These are phyloP conservation scores for Pseudomonodictys pantanalensis DNA, from an alignment of 495 filamentous ascomycete species.

Conservation along the genomic window DNA sequence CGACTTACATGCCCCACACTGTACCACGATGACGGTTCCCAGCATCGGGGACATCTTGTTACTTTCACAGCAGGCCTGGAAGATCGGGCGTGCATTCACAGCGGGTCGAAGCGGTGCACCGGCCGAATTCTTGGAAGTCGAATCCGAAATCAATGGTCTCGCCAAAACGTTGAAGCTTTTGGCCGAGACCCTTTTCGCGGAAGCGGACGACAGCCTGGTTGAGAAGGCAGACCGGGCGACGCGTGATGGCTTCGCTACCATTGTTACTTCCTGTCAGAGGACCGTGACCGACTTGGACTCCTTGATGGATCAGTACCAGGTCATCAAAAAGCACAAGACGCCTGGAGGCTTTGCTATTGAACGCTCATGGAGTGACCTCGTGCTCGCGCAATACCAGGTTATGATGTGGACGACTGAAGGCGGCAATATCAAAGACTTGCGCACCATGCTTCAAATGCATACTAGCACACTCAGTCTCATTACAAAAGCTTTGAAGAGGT, in stretches of 20 bases:
- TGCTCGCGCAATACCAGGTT: slow-evolving; percentile 38
- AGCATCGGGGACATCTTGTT: slow-evolving; percentile 46
- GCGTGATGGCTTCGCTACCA: slow-evolving; percentile 35
- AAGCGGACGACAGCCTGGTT: slow-evolving; percentile 38
- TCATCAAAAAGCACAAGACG: slow-evolving; percentile 38
- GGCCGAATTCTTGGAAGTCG: slow-evolving; percentile 43
- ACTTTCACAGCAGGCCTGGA: slow-evolving; percentile 45
- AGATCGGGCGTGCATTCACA: slow-evolving; percentile 45
- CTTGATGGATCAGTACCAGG: slow-evolving; percentile 43
- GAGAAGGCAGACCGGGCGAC: slow-evolving; percentile 35
- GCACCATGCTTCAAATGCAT: slow-evolving; percentile 43
- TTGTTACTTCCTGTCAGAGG: slow-evolving; percentile 35
- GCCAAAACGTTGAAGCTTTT: slow-evolving; percentile 42
- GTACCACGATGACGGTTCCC: slow-evolving; percentile 24
- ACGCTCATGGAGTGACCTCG: slow-evolving; percentile 40
- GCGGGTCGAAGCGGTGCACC: slow-evolving; percentile 42
- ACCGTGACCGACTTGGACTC: slow-evolving; percentile 42
- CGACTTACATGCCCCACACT: background rate
- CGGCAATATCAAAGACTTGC: slow-evolving; percentile 38
- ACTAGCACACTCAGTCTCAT: slow-evolving; percentile 39
- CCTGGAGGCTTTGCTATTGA: slow-evolving; percentile 37
- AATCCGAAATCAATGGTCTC: slow-evolving; percentile 41
- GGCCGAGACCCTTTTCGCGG: slow-evolving; percentile 39
- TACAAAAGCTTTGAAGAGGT: slow-evolving; percentile 43
- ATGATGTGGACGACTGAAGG: slow-evolving; percentile 45